Conservation (phyloP, 257 asterid species). For the Anisodus acutangulus region DNA sequence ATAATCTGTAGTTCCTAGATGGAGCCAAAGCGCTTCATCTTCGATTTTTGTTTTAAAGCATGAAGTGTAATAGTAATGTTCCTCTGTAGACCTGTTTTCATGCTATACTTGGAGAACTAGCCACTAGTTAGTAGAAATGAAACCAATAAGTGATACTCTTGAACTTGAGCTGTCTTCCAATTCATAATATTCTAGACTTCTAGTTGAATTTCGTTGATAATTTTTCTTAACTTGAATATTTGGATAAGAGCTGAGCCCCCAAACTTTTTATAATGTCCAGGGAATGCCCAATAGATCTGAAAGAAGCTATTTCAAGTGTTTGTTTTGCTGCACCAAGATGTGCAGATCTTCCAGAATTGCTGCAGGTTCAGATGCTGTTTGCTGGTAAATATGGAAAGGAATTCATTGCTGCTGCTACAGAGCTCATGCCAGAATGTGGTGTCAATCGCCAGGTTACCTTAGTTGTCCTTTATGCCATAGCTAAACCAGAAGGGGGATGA, state of each 20-base stretch:
- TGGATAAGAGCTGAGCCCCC: slow-evolving; percentile 26
- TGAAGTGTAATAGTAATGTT: not conserved
- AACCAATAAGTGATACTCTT: not conserved
- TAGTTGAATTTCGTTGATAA: not conserved
- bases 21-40: not conserved
- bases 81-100: not conserved
- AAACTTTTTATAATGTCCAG: slow-evolving; percentile 42
- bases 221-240: slow-evolving; percentile 21
- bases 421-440: slow-evolving; percentile 96
- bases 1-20: not conserved
- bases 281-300: slow-evolving; percentile 97
- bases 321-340: slow-evolving; percentile 99
- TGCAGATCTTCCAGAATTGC: slow-evolving; percentile 88
- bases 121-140: not conserved
- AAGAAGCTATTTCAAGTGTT: slow-evolving; percentile 93
- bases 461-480: slow-evolving; percentile 18
- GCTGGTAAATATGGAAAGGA: slow-evolving; percentile 82
- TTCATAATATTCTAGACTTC: slow-evolving; percentile 5
- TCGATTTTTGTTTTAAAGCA: not conserved
- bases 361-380: slow-evolving; percentile 74
- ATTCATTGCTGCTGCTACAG: slow-evolving; percentile 83
- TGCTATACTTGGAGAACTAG: not conserved
- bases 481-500: not conserved
- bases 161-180: slow-evolving; percentile 23
- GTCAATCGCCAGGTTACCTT: slow-evolving; percentile 89